A percentile compares a stretch with the other conserved stretches of the same genome.
phyloP scores from a whole-genome alignment of 2,329 filamentous ascomycete species.

The Ilyonectria robusta region DNA sequence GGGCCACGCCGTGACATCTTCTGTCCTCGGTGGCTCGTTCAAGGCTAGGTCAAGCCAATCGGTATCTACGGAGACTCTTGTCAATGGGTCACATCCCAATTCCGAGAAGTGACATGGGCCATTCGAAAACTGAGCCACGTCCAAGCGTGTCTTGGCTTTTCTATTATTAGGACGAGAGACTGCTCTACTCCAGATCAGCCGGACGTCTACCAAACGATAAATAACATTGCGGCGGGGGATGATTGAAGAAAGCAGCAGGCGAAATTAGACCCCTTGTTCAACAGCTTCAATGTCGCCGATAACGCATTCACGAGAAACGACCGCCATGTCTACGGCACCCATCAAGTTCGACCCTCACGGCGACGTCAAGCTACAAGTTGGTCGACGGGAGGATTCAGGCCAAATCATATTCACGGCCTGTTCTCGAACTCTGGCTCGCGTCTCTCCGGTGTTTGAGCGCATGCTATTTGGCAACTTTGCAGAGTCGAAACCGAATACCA shows the following conservation, averaged over 20 bases:
- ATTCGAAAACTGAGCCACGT: neutral
- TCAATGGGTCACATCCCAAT: neutral
- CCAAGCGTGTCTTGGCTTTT: slow-evolving; percentile 13
- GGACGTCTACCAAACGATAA: slow-evolving; percentile 4
- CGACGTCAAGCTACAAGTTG: slow-evolving; percentile 30
- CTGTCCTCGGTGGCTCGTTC: neutral
- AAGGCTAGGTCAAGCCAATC: neutral
- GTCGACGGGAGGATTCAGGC: neutral
- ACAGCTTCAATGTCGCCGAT: neutral
- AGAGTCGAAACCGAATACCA: slow-evolving; percentile 35
- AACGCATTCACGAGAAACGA: neutral
- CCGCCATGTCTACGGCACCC: slow-evolving; percentile 14
- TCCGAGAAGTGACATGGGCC: neutral
- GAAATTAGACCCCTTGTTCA: slow-evolving; percentile 5
- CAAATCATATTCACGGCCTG: slow-evolving; percentile 42
- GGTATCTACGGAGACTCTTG: neutral
- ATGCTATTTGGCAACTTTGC: slow-evolving; percentile 49
- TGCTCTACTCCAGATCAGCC: slow-evolving; percentile 6
- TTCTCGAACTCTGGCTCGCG: slow-evolving; percentile 46
- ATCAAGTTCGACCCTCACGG: slow-evolving; percentile 33
- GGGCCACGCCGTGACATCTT: neutral
- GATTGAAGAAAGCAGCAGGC: neutral
- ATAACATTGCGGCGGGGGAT: slow-evolving; percentile 7
- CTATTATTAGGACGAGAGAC: slow-evolving; percentile 19
- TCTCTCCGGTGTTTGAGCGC: slow-evolving; percentile 46